Base-by-base conservation (phyloP, 768 basidiomycete species). In the Hygrophorus pudorinus region DNA sequence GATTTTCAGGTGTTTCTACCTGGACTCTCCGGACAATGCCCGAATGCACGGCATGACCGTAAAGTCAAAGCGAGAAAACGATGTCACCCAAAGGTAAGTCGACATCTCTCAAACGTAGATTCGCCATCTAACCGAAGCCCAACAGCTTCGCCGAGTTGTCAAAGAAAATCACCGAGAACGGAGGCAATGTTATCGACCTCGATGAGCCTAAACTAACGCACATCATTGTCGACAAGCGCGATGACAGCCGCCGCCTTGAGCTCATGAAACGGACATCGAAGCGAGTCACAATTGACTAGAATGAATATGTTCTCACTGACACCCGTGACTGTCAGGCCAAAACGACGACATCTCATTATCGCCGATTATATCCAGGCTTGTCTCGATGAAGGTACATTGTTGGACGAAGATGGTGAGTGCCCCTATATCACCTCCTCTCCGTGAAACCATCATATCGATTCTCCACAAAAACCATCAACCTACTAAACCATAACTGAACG, bases 151-250 rank as follows among this genome's bases (percentile, higher is more conserved):
- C 53, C 21, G 58, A 76, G 43, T 50, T 83, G 5, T 61, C 66
- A 10, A 65, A 64, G 43, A 55, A 71, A 8, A 80, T 96, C 44
- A 60, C 51, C 18, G 66, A 74, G 11, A 78, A 89, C 51, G 91
- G 91, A 34, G 93, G 93, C 1, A 72, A 64, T 39, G 54, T 92
- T 6, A 79, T 72, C 9, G 75, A 73, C 44, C 67, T 96, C 2
- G 64, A 74, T 44, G 79, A 96, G 41, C 72, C 81, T 17, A 87
- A 82, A 56, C 66, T 97, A 32, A 94, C 92, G 0, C 93, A 98
- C 59, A 63, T 94, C 36, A 67, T 96, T 33, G 58, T 92, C 42
- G 85, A 92, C 64, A 85, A 85, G 61, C 78, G 83, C 7, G 90
- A 93, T 52, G 73, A 72, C 38, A 79, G 75, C 50, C 77, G 89